Percentiles rank a stretch among this genome's conserved stretches.
These are phyloP conservation scores for Coemansia sp. DNA, from an alignment of 192 early-diverging fungal species.

Conservation along the genomic window DNA sequence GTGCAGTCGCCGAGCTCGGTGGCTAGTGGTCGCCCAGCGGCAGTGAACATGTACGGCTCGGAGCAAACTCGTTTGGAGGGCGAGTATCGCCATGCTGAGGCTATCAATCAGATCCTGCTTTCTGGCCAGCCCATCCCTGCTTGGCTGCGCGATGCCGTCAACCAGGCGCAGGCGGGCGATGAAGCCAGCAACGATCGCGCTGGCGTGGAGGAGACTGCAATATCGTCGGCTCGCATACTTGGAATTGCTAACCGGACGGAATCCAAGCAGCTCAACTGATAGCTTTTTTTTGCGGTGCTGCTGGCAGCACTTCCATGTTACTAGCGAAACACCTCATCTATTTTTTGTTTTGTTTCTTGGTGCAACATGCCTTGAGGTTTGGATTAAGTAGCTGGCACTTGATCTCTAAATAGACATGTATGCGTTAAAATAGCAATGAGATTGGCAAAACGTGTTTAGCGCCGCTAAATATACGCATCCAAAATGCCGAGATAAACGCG, in stretches of 20 bases:
- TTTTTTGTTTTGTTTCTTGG: too few relatives aligned
- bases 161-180: slow-evolving; percentile 21
- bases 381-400: too few relatives aligned
- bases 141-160: slow-evolving; percentile 51
- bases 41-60: slow-evolving; percentile 35
- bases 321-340: too few relatives aligned
- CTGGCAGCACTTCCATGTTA: not conserved
- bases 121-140: slow-evolving; percentile 53
- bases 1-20: not conserved
- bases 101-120: slow-evolving; percentile 53
- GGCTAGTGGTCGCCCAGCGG: not conserved
- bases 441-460: too few relatives aligned
- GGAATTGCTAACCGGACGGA: slow-evolving; percentile 1
- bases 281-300: not conserved
- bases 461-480: too few relatives aligned
- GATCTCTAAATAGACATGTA: too few relatives aligned
- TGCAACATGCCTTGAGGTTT: too few relatives aligned
- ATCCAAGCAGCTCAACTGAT: not conserved
- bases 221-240: slow-evolving; percentile 1
- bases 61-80: slow-evolving; percentile 40
- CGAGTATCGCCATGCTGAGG: slow-evolving; percentile 55
- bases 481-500: too few relatives aligned
- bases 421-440: too few relatives aligned
- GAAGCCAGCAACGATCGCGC: not conserved
- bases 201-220: not conserved